Conservation (phyloP, 139 green algal species). For the Penium margaritaceum region DNA sequence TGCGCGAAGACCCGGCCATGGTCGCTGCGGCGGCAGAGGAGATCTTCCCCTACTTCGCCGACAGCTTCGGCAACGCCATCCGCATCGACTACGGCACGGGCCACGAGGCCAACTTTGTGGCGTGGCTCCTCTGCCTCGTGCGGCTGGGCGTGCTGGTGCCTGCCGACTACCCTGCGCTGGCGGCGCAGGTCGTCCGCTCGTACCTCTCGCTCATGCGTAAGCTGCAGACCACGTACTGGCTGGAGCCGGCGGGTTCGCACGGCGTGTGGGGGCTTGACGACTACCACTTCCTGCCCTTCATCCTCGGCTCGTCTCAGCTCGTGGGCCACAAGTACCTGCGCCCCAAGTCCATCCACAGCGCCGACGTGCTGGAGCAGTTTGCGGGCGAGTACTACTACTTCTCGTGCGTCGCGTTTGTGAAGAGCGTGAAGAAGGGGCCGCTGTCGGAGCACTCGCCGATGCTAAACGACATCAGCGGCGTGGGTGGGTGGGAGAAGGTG, state of each 20-base stretch:
- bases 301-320: slow-evolving; percentile 79
- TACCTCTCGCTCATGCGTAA: slow-evolving; percentile 86
- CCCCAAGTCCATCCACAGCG: slow-evolving; percentile 72
- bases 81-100: slow-evolving; percentile 93
- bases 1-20: too few species aligned
- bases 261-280: slow-evolving; percentile 96
- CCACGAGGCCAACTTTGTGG: slow-evolving; percentile 80
- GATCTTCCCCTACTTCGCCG: slow-evolving; percentile 72
- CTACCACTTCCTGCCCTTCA: slow-evolving; percentile 95
- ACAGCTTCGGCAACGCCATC: slow-evolving; percentile 83
- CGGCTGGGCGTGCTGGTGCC: slow-evolving; percentile 63
- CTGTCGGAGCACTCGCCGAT: slow-evolving; percentile 89
- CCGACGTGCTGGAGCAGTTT: slow-evolving; percentile 59
- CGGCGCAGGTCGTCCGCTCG: slow-evolving; percentile 55
- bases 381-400: slow-evolving; percentile 83
- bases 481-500: slow-evolving; percentile 82
- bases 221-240: slow-evolving; percentile 71
- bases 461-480: slow-evolving; percentile 82
- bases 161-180: slow-evolving; percentile 50
- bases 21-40: too few species aligned
- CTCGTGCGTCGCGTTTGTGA: slow-evolving; percentile 29
- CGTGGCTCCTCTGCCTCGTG: slow-evolving; percentile 82
- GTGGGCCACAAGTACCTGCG: slow-evolving; percentile 65
- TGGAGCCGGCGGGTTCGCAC: slow-evolving; percentile 90
- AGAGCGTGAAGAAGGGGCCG: slow-evolving; percentile 82